phyloP scores from a whole-genome alignment of 2,329 filamentous ascomycete genomes.

The Penicillium hordei region DNA sequence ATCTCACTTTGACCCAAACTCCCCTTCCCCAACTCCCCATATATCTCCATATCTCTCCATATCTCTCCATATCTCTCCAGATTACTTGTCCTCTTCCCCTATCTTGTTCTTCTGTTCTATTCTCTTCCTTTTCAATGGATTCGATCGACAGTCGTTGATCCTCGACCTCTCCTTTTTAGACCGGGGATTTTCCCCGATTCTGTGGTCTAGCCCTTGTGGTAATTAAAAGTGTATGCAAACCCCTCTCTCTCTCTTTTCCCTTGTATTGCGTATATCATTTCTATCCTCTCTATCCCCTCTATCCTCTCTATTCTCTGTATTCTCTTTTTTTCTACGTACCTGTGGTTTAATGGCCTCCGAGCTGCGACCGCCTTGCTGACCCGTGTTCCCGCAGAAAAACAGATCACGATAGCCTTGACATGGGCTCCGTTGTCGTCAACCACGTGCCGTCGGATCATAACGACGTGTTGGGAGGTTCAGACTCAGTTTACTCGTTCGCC shows the following conservation, averaged over 20 bases:
- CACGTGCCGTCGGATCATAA: constrained; percentile 73
- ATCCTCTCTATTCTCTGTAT: neutral
- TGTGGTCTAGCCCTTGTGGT: neutral
- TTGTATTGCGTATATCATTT: neutral
- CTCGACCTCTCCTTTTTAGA: neutral
- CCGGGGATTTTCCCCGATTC: neutral
- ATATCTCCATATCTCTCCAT: neutral
- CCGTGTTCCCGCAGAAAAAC: constrained; percentile 4
- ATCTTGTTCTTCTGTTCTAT: neutral
- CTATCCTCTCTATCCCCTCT: neutral
- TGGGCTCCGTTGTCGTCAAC: constrained; percentile 61
- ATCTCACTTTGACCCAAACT: constrained; percentile 1
- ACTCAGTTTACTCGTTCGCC: constrained; percentile 37
- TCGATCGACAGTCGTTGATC: constrained; percentile 9
- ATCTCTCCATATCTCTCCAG: neutral
- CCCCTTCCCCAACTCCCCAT: neutral
- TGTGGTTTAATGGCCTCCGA: neutral
- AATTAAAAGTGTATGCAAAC: constrained; percentile 2
- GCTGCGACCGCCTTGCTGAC: constrained; percentile 15
- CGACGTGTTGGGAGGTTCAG: constrained; percentile 59
- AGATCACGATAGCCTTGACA: constrained; percentile 44
- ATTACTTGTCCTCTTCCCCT: neutral
- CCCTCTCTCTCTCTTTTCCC: neutral
- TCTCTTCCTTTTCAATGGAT: constrained; percentile 1
- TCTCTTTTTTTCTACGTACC: too few species aligned